phyloP scores from a whole-genome alignment of 345 rosid genomes.

The Viola odorata region DNA sequence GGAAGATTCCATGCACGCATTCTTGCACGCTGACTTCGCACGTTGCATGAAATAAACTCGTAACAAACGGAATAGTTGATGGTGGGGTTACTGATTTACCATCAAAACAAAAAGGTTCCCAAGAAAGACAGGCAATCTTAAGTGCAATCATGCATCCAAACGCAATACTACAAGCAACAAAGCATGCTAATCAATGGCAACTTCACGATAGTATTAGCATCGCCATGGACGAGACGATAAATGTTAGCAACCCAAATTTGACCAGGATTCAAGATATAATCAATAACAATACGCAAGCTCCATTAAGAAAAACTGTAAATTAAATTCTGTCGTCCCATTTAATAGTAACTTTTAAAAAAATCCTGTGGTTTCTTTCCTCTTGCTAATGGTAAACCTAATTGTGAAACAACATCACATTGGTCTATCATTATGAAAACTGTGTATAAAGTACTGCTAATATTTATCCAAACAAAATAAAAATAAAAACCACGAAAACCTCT shows the following conservation, averaged over 20 bases:
- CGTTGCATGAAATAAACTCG: no score
- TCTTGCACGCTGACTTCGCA: no score
- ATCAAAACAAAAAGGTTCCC: no score
- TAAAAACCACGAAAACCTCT: conserved; percentile 9
- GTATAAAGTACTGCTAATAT: not conserved
- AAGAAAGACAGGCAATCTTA: no score
- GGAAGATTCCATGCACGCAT: no score
- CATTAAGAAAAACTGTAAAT: not conserved
- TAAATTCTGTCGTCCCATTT: not conserved
- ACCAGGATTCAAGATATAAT: not conserved
- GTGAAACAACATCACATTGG: not conserved
- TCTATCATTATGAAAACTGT: not conserved
- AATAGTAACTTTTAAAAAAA: not conserved
- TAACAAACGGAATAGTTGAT: no score
- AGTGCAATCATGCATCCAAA: no score
- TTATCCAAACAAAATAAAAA: not conserved
- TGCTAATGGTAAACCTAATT: not conserved
- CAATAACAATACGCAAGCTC: no score
- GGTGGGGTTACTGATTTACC: no score
- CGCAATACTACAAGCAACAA: not conserved
- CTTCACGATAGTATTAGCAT: not conserved
- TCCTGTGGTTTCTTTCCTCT: no score
- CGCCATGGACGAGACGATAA: no score
- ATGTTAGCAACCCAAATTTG: no score
- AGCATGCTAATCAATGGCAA: not conserved